Conservation (phyloP, 495 filamentous ascomycete species). For the Cenococcum geophilum region DNA sequence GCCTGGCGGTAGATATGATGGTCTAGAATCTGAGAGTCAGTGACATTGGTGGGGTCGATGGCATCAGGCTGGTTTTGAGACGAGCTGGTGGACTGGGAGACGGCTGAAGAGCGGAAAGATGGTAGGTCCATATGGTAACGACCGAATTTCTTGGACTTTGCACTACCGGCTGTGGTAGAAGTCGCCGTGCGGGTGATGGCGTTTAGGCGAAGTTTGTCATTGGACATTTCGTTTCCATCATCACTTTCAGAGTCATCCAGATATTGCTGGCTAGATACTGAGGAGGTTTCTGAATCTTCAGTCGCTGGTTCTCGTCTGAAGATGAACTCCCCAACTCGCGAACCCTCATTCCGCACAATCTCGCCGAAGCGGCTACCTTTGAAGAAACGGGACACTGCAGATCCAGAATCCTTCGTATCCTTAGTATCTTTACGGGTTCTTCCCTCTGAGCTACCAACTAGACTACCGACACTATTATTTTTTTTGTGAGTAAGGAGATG, state of each 20-base stretch:
- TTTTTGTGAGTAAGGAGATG: constrained; percentile 30
- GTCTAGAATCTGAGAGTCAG: constrained; percentile 20
- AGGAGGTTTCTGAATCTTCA: constrained; percentile 19
- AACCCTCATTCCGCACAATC: constrained; percentile 32
- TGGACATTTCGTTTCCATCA: background rate
- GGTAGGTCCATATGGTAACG: constrained; percentile 26
- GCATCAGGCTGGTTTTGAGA: constrained; percentile 1
- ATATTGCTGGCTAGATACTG: constrained; percentile 1
- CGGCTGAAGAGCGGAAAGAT: constrained; percentile 21
- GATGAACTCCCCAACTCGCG: constrained; percentile 33
- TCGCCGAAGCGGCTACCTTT: constrained; percentile 35
- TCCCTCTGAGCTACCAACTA: constrained; percentile 13
- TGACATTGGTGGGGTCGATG: constrained; percentile 5
- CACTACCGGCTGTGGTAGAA: constrained; percentile 8
- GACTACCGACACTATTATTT: constrained; percentile 27
- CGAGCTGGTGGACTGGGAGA: background rate
- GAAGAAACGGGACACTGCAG: constrained; percentile 36
- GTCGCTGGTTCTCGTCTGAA: constrained; percentile 28
- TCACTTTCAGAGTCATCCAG: constrained; percentile 25
- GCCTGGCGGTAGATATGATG: constrained; percentile 42
- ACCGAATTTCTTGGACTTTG: constrained; percentile 5
- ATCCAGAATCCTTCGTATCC: constrained; percentile 27
- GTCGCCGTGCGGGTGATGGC: constrained; percentile 12
- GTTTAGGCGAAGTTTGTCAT: constrained; percentile 11
- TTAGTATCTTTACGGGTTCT: constrained; percentile 17